Evolutionary conservation across 495 filamentous ascomycete genomes (phyloP).

Genomic region (Trichoderma virens): DNA sequence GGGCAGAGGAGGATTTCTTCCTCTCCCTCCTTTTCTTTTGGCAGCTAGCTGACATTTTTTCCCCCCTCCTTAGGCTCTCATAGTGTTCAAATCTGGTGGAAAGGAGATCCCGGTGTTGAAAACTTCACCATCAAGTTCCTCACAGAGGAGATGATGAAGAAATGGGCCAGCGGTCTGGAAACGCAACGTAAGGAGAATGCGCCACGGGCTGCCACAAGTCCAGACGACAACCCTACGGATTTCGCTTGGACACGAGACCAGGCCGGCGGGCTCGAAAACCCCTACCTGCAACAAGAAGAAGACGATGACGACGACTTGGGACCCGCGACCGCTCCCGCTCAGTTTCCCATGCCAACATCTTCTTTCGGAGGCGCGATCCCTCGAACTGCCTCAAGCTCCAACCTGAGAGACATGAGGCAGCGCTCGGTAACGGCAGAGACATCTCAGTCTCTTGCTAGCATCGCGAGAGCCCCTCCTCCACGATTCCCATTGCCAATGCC

Average conservation of each 20-base stretch:
- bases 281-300: constrained; percentile 71
- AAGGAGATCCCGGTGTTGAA: constrained; percentile 90
- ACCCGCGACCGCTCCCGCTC: constrained; percentile 10
- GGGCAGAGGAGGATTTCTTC: too few species aligned
- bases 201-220: constrained; percentile 22
- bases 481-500: constrained; percentile 57
- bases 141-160: constrained; percentile 86
- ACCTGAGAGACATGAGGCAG: constrained; percentile 57
- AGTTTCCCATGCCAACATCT: constrained; percentile 7
- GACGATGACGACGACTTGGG: constrained; percentile 54
- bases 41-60: constrained; percentile 17
- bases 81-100: constrained; percentile 97
- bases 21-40: not conserved
- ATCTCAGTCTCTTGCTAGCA: constrained; percentile 37
- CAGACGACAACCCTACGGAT: constrained; percentile 40
- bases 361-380: constrained; percentile 43
- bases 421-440: constrained; percentile 74
- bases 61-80: constrained; percentile 58
- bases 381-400: constrained; percentile 73
- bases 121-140: constrained; percentile 90
- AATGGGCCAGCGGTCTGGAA: constrained; percentile 66
- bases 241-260: constrained; percentile 74
- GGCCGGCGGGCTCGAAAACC: constrained; percentile 57
- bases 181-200: constrained; percentile 49
- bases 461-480: constrained; percentile 50